Base-by-base conservation (phyloP, 495 filamentous ascomycete genomes). In the Tuber brumale region DNA sequence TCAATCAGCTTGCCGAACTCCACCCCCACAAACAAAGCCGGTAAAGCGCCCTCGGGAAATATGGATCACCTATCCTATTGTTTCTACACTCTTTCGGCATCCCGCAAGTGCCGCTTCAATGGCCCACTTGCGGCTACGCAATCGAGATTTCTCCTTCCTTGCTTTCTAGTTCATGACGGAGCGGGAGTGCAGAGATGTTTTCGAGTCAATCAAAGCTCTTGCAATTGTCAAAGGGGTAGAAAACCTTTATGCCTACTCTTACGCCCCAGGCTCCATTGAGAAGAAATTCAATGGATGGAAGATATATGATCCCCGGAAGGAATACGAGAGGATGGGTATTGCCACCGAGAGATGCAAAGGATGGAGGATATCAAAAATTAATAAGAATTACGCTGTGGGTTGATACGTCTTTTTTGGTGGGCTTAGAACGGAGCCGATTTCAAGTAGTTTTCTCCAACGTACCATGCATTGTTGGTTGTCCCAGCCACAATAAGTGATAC, bases 41-140 rank as follows among this genome's bases (percentile, higher is more conserved):
- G 43, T 14, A 44, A 44, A 14, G 43, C 43, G 43, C 2, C 88
- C 89, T n/a, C 90, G 89, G 83, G 92, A 96, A 83, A 87, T 92
- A 72, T 97, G 94, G 92, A 92, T 99, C 73, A 93, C 95, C 23
- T 99, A 96, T 83, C 94, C 94, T 46, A 93, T 97, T 80, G 94
- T 97, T 82, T 87, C 89, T 19, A 89, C 88, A 31, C 87, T 93
- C 70, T 87, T 92, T 71, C 90, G 93, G 74, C 88, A 89, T 74
- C 91, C 93, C 46, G 89, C 91, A 14, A 87, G 86, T 14, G 92
- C 92, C 74, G 89, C 90, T 74, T 87, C 91, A 41, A 88, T 88
- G 43, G 94, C 95, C 10, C 93, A 93, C 7, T 93, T 99, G 83
- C 90, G 95, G 61, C 84, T 99, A 46, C 91, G 93, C 61, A 93